These are phyloP conservation scores for Hibiscus mutabilis DNA, from an alignment of 345 rosid species.

Conservation along the genomic window DNA sequence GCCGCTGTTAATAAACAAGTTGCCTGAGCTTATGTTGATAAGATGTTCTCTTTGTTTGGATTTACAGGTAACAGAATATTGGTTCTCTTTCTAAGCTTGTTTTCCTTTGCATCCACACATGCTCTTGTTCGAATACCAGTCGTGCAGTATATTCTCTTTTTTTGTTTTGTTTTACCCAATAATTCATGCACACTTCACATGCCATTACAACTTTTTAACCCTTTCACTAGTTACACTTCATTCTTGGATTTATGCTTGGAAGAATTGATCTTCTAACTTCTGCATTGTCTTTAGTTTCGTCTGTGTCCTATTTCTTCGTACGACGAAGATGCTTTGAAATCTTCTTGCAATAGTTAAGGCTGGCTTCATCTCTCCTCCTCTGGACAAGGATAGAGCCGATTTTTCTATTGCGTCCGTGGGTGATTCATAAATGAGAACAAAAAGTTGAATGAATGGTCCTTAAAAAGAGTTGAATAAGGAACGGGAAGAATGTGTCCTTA, in stretches of 20 bases:
- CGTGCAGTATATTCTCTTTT: neutral
- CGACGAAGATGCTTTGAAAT: too few relatives aligned
- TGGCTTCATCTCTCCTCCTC: too few relatives aligned
- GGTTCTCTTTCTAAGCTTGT: neutral
- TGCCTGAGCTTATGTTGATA: slow-evolving; percentile 5
- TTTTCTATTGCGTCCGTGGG: too few relatives aligned
- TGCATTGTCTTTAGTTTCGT: slow-evolving; percentile 2
- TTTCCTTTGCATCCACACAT: neutral
- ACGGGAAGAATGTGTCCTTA: slow-evolving; percentile 21
- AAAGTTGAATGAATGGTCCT: slow-evolving; percentile 19
- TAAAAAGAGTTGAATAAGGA: neutral
- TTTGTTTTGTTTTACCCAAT: too few relatives aligned
- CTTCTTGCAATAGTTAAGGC: too few relatives aligned
- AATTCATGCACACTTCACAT: neutral
- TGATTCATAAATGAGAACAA: too few relatives aligned
- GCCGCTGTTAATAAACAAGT: slow-evolving; percentile 35
- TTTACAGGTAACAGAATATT: neutral
- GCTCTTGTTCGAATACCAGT: neutral
- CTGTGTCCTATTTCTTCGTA: neutral
- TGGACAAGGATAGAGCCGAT: too few relatives aligned
- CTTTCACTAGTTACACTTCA: neutral
- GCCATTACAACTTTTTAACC: neutral
- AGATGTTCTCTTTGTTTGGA: slow-evolving; percentile 3
- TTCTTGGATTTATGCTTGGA: neutral
- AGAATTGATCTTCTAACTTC: neutral